Evolutionary conservation across 441 rosid genomes (phyloP).

Genomic region (Adansonia rubrostipa): DNA sequence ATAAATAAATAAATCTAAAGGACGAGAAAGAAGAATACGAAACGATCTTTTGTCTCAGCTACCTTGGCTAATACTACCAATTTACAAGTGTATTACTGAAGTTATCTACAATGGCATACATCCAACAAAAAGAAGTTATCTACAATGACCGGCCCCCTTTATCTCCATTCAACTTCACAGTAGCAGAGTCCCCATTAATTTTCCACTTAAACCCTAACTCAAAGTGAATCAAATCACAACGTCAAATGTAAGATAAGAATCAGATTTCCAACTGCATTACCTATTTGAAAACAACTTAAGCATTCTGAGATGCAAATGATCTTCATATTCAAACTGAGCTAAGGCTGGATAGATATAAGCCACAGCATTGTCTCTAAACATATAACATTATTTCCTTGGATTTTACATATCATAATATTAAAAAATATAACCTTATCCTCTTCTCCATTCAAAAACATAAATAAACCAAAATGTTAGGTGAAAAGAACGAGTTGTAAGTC

Average conservation of each 20-base stretch:
- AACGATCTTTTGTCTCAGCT: neutral
- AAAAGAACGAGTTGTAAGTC: constrained; percentile 27
- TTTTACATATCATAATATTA: neutral
- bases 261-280: neutral
- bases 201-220: neutral
- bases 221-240: neutral
- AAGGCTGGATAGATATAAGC: neutral
- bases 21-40: neutral
- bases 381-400: neutral
- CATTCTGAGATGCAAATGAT: neutral
- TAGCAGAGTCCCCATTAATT: neutral
- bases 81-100: neutral
- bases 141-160: neutral
- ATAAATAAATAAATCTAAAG: neutral
- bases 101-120: constrained; percentile 3
- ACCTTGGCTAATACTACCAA: neutral
- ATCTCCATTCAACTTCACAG: neutral
- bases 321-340: neutral
- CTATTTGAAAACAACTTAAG: neutral
- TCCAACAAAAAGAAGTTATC: neutral
- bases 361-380: neutral
- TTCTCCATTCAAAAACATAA: constrained; percentile 14
- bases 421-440: neutral
- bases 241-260: constrained; percentile 2
- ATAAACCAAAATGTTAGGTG: constrained; percentile 29